Percentiles rank a stretch among this genome's conserved stretches.
Conservation (phyloP, 768 basidiomycete species). For the Termitomyces sp. region DNA sequence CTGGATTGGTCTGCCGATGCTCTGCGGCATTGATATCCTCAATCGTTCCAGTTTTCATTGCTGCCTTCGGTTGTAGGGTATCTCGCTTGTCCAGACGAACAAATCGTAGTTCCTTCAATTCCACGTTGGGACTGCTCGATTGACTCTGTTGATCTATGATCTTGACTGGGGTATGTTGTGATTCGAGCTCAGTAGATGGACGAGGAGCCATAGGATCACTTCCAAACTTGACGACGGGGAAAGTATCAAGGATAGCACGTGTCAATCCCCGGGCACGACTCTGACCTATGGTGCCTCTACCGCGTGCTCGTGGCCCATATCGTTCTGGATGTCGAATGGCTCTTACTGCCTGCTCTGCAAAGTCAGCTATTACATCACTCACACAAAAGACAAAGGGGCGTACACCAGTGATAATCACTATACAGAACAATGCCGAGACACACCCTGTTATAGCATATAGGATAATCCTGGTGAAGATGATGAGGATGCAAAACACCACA, state of each 20-base stretch:
- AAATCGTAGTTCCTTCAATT: slow-evolving; percentile 21
- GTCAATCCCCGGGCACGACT: slow-evolving; percentile 83
- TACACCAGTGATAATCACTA: slow-evolving; percentile 85
- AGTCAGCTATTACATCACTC: slow-evolving; percentile 10
- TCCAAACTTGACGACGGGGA: slow-evolving; percentile 90
- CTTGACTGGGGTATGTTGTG: slow-evolving; percentile 16
- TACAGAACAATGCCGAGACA: slow-evolving; percentile 79
- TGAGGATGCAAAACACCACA: slow-evolving; percentile 9
- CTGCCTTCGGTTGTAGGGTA: neutral
- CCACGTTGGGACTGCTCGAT: neutral
- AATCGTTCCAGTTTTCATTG: neutral
- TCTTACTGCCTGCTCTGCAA: slow-evolving; percentile 60
- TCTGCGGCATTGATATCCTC: neutral
- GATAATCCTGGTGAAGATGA: slow-evolving; percentile 55
- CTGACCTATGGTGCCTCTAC: slow-evolving; percentile 43
- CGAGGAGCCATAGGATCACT: slow-evolving; percentile 10
- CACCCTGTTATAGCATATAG: slow-evolving; percentile 88
- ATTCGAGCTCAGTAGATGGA: neutral
- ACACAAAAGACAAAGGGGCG: slow-evolving; percentile 24
- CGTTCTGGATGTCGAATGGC: slow-evolving; percentile 88
- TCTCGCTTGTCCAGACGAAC: slow-evolving; percentile 10
- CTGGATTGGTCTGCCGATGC: neutral
- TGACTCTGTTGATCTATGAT: slow-evolving; percentile 25
- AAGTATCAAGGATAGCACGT: slow-evolving; percentile 92
- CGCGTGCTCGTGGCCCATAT: slow-evolving; percentile 72